A percentile compares a stretch with the other conserved stretches of the same genome.
phyloP scores from a whole-genome alignment of 805 yeast genomes.

The Myxozyma mucilagina region DNA sequence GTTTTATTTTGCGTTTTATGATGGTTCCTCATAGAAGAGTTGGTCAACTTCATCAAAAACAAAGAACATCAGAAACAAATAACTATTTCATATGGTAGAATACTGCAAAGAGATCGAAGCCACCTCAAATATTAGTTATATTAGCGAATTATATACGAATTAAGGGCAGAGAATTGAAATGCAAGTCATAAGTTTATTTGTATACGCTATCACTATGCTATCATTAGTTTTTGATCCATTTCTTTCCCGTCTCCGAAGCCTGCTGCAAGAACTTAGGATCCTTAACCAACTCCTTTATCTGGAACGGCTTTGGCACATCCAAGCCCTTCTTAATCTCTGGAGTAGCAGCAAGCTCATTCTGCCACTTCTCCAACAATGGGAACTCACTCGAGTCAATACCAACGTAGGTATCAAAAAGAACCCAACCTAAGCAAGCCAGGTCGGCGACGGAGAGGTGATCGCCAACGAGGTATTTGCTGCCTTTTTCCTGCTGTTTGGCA shows the following conservation, averaged over 20 bases:
- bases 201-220: background rate
- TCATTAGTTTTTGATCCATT: slow-evolving; percentile 11
- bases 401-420: slow-evolving; percentile 7
- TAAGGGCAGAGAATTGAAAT: too few relatives aligned
- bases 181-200: background rate
- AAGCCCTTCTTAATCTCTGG: slow-evolving; percentile 59
- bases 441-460: slow-evolving; percentile 57
- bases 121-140: too few relatives aligned
- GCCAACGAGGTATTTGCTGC: slow-evolving; percentile 57
- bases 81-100: too few relatives aligned
- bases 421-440: slow-evolving; percentile 20
- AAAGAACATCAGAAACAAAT: too few relatives aligned
- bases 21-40: too few relatives aligned
- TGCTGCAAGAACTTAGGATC: slow-evolving; percentile 10
- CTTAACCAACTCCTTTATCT: slow-evolving; percentile 14
- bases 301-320: slow-evolving; percentile 30
- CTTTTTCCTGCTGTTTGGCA: slow-evolving; percentile 41
- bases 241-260: background rate
- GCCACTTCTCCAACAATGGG: slow-evolving; percentile 83
- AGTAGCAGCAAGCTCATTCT: slow-evolving; percentile 84
- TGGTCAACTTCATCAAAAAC: too few relatives aligned
- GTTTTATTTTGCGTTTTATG: too few relatives aligned
- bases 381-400: slow-evolving; percentile 36
- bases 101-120: too few relatives aligned
- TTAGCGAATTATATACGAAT: too few relatives aligned